phyloP scores from a whole-genome alignment of 148 eudicot genomes.

The Selenicereus undatus region DNA sequence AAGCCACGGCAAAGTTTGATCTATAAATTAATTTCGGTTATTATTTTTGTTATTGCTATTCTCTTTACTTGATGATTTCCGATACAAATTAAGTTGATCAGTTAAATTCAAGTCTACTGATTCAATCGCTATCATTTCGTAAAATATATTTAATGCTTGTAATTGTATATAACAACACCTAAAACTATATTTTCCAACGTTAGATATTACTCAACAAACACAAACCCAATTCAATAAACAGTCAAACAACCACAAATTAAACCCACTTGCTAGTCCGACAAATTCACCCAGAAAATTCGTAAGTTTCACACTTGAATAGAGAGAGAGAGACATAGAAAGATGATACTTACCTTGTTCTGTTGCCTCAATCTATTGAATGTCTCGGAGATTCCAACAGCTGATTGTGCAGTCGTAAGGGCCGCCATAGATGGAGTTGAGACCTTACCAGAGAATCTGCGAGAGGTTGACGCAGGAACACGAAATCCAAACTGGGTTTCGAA shows the following conservation, averaged over 20 bases:
- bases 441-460: conserved; percentile 16
- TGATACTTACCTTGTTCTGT: conserved; percentile 51
- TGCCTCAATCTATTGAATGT: conserved; percentile 61
- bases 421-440: conserved; percentile 41
- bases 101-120: too few relatives aligned
- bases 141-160: too few relatives aligned
- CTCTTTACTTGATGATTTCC: too few relatives aligned
- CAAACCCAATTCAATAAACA: conserved; percentile 18
- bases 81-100: too few relatives aligned
- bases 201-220: background rate
- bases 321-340: background rate
- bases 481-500: conserved; percentile 11
- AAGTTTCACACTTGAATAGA: background rate
- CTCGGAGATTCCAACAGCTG: conserved; percentile 55
- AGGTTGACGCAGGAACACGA: conserved; percentile 10
- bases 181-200: too few relatives aligned
- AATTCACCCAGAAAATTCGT: background rate
- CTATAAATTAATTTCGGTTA: too few relatives aligned
- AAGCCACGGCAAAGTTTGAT: too few relatives aligned
- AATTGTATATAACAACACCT: too few relatives aligned
- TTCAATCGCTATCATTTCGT: too few relatives aligned
- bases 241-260: conserved; percentile 14
- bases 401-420: conserved; percentile 36
- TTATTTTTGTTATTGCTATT: too few relatives aligned
- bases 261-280: conserved; percentile 9